Conservation (phyloP, 768 basidiomycete genomes). For the Panus rudis region DNA sequence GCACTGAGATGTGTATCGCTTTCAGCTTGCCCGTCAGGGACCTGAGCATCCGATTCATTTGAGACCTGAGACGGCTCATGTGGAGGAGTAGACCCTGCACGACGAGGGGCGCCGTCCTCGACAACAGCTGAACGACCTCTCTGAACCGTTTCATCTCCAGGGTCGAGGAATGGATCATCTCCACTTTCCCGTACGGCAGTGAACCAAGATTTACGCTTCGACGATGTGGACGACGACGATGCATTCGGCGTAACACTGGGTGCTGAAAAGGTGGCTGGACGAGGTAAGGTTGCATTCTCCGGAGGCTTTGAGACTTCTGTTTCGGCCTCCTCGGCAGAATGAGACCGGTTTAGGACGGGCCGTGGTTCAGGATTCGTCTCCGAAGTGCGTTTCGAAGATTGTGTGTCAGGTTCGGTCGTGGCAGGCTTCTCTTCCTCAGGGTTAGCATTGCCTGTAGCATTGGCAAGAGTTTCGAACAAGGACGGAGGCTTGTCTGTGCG, state of each 20-base stretch:
- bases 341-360: constrained; percentile 19
- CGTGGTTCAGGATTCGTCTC: constrained; percentile 12
- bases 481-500: constrained; percentile 30
- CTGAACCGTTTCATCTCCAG: constrained; percentile 13
- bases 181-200: not conserved
- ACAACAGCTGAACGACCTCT: constrained; percentile 33
- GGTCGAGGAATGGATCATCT: not conserved
- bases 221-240: constrained; percentile 20
- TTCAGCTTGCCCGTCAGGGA: not conserved
- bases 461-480: constrained; percentile 2
- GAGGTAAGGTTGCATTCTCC: constrained; percentile 18
- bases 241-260: constrained; percentile 15
- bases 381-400: constrained; percentile 9
- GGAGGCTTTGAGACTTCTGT: constrained; percentile 13
- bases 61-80: no score
- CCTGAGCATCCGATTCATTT: no score
- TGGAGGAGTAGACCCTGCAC: constrained; percentile 11
- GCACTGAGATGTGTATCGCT: constrained; percentile 2
- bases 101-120: constrained; percentile 13
- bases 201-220: constrained; percentile 1
- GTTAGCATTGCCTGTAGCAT: not conserved
- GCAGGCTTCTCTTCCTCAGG: constrained; percentile 23
- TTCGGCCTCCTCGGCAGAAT: constrained; percentile 24
- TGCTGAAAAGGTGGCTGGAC: constrained; percentile 17
- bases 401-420: constrained; percentile 29